These are phyloP conservation scores for Monosporascus cannonballus DNA, from an alignment of 2,329 filamentous ascomycete genomes.

Conservation along the genomic window DNA sequence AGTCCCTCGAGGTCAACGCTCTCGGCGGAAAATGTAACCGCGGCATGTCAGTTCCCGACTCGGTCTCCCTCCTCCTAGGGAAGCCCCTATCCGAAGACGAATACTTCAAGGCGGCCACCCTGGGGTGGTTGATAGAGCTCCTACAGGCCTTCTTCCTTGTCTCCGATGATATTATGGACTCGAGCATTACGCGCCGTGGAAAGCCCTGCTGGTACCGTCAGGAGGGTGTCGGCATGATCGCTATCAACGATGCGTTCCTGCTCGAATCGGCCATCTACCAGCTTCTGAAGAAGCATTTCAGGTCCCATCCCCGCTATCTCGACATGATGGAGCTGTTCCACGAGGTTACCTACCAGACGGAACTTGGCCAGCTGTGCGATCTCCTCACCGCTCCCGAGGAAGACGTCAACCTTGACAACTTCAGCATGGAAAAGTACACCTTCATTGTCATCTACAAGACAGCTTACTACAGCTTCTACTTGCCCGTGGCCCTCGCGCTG, in stretches of 20 bases:
- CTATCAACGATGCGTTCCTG: slow-evolving; percentile 98
- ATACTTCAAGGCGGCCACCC: slow-evolving; percentile 79
- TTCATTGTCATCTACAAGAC: slow-evolving; percentile 99
- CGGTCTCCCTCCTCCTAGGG: slow-evolving; percentile 69
- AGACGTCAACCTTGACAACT: slow-evolving; percentile 86
- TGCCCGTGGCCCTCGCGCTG: slow-evolving; percentile 87
- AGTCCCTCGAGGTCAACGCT: slow-evolving; percentile 82
- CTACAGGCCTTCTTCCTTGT: slow-evolving; percentile 99
- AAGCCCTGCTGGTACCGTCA: slow-evolving; percentile 96
- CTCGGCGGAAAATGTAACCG: slow-evolving; percentile 97
- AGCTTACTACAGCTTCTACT: slow-evolving; percentile 98
- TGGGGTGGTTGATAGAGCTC: slow-evolving; percentile 97
- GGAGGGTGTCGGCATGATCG: slow-evolving; percentile 84
- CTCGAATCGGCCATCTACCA: slow-evolving; percentile 87
- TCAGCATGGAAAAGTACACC: slow-evolving; percentile 88
- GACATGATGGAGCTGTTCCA: slow-evolving; percentile 96
- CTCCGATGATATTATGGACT: slow-evolving; percentile 98
- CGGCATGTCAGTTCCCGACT: slow-evolving; percentile 95
- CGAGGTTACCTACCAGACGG: slow-evolving; percentile 87
- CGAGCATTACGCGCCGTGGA: slow-evolving; percentile 87
- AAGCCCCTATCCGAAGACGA: slow-evolving; percentile 69
- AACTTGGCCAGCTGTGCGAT: slow-evolving; percentile 91
- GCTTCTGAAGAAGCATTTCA: slow-evolving; percentile 91
- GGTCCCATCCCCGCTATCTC: slow-evolving; percentile 76
- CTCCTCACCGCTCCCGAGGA: slow-evolving; percentile 95